Base-by-base conservation (phyloP, 179 eudicot genomes). In the Amaranthus tricolor region DNA sequence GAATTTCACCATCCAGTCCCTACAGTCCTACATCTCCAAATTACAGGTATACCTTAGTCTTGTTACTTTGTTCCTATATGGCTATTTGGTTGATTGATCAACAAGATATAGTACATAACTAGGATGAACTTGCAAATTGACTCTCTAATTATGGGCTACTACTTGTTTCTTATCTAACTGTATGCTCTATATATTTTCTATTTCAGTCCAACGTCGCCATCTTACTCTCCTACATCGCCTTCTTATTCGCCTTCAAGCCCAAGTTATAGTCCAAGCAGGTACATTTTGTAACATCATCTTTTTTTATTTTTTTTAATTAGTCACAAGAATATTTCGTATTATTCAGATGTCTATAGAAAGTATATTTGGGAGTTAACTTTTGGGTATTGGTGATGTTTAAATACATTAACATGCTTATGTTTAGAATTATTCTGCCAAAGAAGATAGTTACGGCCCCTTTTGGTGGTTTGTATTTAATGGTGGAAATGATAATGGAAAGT, bases 261-360 rank as follows among this genome's bases (percentile, higher is more conserved):
- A 73, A 86, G 93, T 11, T 94, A 90, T 76, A 92, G 98, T 82
- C 97, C 97, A 47, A 89, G 93, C 97, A 94, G 98, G 98, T 92
- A 85, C 11, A 44, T 13, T 64, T 62, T 66, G 49, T 49, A 50
- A 10, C 52, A 20, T 55, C 17, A 5, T 17, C 64, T 12, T 47
- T 17, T 24, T 45, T 60, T 48, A 9, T 4, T 6, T 71, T 54
- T 50, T 66, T 14, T 52, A 4, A 44, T 53, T 47, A 12, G 13
- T 53, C 55, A 2, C 6, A 63, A 44, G 10, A 7, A 47, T 45
- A 7, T 55, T 40, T 56, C 3, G 9, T 68, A 7, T 53, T 21
- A 7, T 45, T 68, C 11, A 9, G 17, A 51, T 17, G 6, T 0
- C 6, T 47, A 10, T 14, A 13, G 67, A 12, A 40, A 14, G 40